Evolutionary conservation across 345 rosid genomes (phyloP).

Genomic region (Heritiera littoralis): DNA sequence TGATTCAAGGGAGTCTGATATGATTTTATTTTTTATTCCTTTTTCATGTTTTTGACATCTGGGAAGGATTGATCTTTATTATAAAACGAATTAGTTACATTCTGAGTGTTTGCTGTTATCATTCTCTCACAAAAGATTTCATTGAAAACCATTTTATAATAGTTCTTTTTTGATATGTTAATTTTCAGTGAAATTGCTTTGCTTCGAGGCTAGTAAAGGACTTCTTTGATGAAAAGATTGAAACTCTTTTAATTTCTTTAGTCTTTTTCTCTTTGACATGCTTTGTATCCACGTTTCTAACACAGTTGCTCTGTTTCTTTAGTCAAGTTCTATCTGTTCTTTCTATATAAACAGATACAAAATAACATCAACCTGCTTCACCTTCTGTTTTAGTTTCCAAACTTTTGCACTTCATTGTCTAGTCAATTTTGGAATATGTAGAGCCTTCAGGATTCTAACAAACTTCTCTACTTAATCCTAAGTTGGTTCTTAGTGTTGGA

Average conservation of each 20-base stretch:
- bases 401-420: neutral
- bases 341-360: neutral
- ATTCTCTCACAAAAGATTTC: no score
- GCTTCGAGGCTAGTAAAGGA: neutral
- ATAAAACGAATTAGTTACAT: no score
- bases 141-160: no score
- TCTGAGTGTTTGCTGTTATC: no score
- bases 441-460: neutral
- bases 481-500: neutral
- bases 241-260: neutral
- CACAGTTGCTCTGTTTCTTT: neutral
- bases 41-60: no score
- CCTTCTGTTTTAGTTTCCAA: neutral
- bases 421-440: neutral
- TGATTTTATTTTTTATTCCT: neutral
- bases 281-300: neutral
- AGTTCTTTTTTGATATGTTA: neutral
- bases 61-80: no score
- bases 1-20: neutral
- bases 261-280: neutral
- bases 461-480: no score
- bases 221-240: neutral
- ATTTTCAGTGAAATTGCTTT: neutral
- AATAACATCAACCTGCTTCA: neutral
- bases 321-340: neutral